phyloP scores from a whole-genome alignment of 768 basidiomycete genomes.

The Hericium coralloides region DNA sequence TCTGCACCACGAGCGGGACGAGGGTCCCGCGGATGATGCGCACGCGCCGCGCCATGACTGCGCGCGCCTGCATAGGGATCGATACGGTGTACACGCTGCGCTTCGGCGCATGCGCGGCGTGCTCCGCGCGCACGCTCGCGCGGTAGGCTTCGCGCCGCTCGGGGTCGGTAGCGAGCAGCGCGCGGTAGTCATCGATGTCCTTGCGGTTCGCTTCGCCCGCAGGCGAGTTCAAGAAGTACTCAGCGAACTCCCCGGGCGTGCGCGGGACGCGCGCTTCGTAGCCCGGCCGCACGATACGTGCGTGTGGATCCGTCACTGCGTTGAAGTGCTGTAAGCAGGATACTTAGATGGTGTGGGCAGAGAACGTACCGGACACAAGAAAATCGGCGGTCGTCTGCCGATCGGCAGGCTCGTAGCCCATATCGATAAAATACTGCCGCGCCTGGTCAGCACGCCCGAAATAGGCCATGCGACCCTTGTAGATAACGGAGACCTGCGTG shows the following conservation, averaged over 20 bases:
- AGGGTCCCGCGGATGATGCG: constrained; percentile 26
- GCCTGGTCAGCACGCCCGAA: constrained; percentile 62
- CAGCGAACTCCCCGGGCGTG: constrained; percentile 48
- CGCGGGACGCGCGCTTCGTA: constrained; percentile 34
- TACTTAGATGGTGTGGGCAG: constrained; percentile 35
- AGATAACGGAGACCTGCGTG: constrained; percentile 67
- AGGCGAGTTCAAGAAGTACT: constrained; percentile 25
- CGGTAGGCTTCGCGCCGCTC: constrained; percentile 36
- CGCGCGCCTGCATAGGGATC: constrained; percentile 27
- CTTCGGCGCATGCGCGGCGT: constrained; percentile 34
- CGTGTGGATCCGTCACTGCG: constrained; percentile 49
- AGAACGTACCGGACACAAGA: constrained; percentile 35
- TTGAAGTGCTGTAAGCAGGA: not conserved
- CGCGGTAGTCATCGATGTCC: constrained; percentile 38
- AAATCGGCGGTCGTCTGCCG: constrained; percentile 34
- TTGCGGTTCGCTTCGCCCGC: constrained; percentile 32
- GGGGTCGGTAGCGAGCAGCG: constrained; percentile 35
- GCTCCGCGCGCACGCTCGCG: constrained; percentile 38
- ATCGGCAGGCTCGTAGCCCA: constrained; percentile 36
- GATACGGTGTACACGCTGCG: constrained; percentile 27
- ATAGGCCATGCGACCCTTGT: constrained; percentile 67
- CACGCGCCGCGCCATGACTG: constrained; percentile 26
- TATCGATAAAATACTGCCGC: constrained; percentile 60
- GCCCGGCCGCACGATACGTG: constrained; percentile 39
- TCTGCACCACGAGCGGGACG: constrained; percentile 20